Evolutionary conservation across 495 filamentous ascomycete genomes (phyloP), one percentile per base, ranked within the genome.

Genomic region (Astrocystis sublimbata): DNA sequence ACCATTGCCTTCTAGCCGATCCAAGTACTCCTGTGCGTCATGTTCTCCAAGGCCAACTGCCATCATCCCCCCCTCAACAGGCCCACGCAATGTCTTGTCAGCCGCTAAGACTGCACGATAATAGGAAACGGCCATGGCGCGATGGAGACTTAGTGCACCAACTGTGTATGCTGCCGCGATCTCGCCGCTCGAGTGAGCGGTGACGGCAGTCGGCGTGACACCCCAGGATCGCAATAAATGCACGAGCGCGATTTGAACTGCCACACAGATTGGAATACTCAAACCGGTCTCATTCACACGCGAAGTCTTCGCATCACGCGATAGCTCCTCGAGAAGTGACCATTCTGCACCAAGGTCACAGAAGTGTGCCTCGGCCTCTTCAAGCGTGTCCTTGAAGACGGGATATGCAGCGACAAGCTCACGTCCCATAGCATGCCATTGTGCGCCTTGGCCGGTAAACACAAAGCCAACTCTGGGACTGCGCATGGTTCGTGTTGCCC

Each of bases 381-480:
- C 63, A 1, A 73, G n/a, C 23, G 33, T 8, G 21, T 42, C 24
- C 10, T 35, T 13, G 12, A 54, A 23, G 10, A 35, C 0, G 40
- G 56, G 49, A 46, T 64, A 24, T 7, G 38, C 15, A 65, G 21
- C 0, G 76, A 17, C 2, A 74, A 66, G 19, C 17, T 60, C 61
- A 1, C 38, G 46, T 0, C 77, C 78, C 78, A 81, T 81, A 21
- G 63, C 21, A 0, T 68, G 54, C 79, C 79, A 81, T 53, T 81
- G 79, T 0, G 76, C 73, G 0, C 79, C 79, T 58, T 81, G 79
- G 0, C 78, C 78, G 0, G 78, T 79, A 62, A 81, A 81, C 28
- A 79, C 66, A 21, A 76, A 76, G 4, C 61, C 71, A 15, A 78
- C 43, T 6, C 45, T 47, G 0, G 73, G 71, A 4, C 23, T n/a